Evolutionary conservation across 2,329 filamentous ascomycete genomes (phyloP).

Genomic region (Apiospora pterosperma): DNA sequence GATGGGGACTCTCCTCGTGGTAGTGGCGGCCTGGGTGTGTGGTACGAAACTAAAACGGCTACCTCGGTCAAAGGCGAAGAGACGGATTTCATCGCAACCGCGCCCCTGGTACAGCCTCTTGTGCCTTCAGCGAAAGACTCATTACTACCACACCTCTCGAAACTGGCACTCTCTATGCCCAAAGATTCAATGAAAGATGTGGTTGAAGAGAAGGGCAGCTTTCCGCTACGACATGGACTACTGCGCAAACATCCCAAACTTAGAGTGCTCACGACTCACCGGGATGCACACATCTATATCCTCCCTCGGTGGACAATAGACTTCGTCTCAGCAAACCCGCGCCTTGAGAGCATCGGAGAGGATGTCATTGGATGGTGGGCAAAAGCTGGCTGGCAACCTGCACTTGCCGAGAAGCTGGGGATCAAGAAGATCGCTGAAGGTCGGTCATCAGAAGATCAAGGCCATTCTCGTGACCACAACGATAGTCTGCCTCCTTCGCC

Average conservation of each 20-base stretch:
- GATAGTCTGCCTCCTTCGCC: slow-evolving; percentile 24
- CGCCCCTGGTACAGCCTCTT: slow-evolving; percentile 57
- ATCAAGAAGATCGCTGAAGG: slow-evolving; percentile 62
- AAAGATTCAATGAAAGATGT: slow-evolving; percentile 87
- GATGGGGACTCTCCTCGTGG: slow-evolving; percentile 38
- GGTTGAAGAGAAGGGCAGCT: slow-evolving; percentile 68
- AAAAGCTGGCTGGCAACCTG: slow-evolving; percentile 86
- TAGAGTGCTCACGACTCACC: slow-evolving; percentile 77
- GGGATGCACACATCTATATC: slow-evolving; percentile 93
- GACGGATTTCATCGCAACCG: slow-evolving; percentile 84
- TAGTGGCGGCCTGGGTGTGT: slow-evolving; percentile 82
- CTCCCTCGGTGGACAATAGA: slow-evolving; percentile 90
- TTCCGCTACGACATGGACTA: slow-evolving; percentile 73
- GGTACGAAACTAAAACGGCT: slow-evolving; percentile 80
- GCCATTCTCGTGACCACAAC: not conserved
- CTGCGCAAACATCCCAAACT: slow-evolving; percentile 72
- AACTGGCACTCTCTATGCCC: slow-evolving; percentile 80
- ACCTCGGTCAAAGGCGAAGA: slow-evolving; percentile 83
- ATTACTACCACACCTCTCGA: slow-evolving; percentile 66
- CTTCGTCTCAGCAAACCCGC: slow-evolving; percentile 74
- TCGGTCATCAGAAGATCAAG: slow-evolving; percentile 32
- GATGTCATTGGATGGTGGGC: slow-evolving; percentile 95
- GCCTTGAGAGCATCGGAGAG: slow-evolving; percentile 83
- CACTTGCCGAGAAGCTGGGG: slow-evolving; percentile 73
- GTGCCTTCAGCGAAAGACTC: slow-evolving; percentile 61